These are phyloP conservation scores for Colletotrichum neosansevieriae DNA, from an alignment of 2,329 filamentous ascomycete species.

Conservation along the genomic window DNA sequence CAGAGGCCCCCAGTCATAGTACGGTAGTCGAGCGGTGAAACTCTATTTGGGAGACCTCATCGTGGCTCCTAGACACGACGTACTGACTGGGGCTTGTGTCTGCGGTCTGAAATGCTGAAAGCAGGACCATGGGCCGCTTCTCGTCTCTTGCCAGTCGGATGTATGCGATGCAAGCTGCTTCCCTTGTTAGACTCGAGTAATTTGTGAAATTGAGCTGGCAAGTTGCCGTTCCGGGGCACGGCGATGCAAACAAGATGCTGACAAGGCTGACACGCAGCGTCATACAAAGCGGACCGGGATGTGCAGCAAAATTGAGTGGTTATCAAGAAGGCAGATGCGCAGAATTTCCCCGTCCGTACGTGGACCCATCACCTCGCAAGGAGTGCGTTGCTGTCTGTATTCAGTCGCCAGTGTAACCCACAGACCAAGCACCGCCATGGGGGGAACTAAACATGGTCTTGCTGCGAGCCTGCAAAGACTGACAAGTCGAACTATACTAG, in stretches of 20 bases:
- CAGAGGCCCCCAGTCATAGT: slow-evolving; percentile 5
- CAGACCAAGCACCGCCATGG: slow-evolving; percentile 23
- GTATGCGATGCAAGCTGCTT: slow-evolving; percentile 33
- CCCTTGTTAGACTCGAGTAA: not conserved
- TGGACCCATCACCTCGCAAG: slow-evolving; percentile 10
- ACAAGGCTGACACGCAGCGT: slow-evolving; percentile 29
- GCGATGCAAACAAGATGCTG: slow-evolving; percentile 31
- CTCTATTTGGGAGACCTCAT: slow-evolving; percentile 13
- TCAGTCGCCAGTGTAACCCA: slow-evolving; percentile 21
- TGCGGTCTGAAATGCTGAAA: slow-evolving; percentile 3
- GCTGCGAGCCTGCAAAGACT: slow-evolving; percentile 6
- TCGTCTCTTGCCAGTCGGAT: slow-evolving; percentile 22
- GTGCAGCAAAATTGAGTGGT: slow-evolving; percentile 4
- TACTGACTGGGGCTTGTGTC: slow-evolving; percentile 14
- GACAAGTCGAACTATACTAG: slow-evolving; percentile 8
- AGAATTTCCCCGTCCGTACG: slow-evolving; percentile 23
- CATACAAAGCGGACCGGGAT: not conserved
- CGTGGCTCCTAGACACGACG: slow-evolving; percentile 10
- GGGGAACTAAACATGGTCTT: not conserved
- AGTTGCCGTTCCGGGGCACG: slow-evolving; percentile 13
- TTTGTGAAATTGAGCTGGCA: slow-evolving; percentile 27
- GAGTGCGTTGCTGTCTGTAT: slow-evolving; percentile 12
- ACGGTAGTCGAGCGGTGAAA: slow-evolving; percentile 13
- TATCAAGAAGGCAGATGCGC: not conserved
- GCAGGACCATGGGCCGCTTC: slow-evolving; percentile 3